A percentile compares a stretch with the other conserved stretches of the same genome.
Conservation (phyloP, 2,329 filamentous ascomycete genomes). For the Botryotinia convoluta region DNA sequence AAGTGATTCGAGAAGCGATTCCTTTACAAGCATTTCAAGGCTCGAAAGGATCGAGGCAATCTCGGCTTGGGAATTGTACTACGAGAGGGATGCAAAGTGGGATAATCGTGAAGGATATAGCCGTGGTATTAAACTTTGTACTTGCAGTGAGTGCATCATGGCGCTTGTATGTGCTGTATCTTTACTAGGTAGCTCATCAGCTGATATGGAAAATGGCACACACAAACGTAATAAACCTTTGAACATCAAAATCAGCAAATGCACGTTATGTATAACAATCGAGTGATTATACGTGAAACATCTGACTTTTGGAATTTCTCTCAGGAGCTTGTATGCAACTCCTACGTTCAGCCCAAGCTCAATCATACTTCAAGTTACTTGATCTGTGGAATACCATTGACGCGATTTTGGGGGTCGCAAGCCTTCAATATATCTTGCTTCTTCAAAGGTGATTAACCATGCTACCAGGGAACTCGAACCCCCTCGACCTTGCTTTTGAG, state of each 20-base stretch:
- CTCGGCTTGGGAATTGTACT: too few relatives aligned
- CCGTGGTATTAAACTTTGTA: not conserved
- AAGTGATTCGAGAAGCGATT: not conserved
- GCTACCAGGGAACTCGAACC: not conserved
- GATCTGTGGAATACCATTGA: not conserved
- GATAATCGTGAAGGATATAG: too few relatives aligned
- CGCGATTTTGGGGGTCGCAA: not conserved
- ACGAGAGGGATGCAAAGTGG: not conserved
- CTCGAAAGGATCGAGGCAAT: not conserved
- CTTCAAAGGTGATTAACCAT: not conserved
- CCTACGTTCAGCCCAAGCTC: too few relatives aligned
- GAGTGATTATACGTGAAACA: too few relatives aligned
- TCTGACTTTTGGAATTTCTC: too few relatives aligned
- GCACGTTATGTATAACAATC: not conserved
- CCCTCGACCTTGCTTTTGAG: not conserved
- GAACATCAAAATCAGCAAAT: not conserved
- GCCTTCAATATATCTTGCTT: not conserved
- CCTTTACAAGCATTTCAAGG: rapidly evolving
- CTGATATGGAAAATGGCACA: not conserved
- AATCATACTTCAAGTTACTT: not conserved
- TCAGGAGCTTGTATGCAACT: too few relatives aligned
- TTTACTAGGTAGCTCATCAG: not conserved
- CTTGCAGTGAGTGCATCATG: not conserved
- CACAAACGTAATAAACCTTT: not conserved
- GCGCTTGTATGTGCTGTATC: not conserved